Base-by-base conservation (phyloP, 768 basidiomycete genomes). In the Gymnopilus dilepis region DNA sequence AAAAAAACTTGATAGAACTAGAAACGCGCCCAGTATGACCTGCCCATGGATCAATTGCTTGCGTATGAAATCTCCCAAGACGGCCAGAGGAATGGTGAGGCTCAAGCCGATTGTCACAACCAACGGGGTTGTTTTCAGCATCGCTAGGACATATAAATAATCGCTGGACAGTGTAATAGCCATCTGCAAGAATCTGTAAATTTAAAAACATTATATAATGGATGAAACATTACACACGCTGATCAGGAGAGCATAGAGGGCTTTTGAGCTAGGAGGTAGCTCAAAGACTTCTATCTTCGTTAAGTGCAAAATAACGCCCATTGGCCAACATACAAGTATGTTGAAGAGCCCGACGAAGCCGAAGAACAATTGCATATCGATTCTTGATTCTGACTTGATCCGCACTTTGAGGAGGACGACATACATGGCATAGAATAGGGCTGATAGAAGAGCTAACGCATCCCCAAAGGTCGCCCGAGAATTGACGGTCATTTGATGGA, bases 101-200 rank as follows among this genome's bases (percentile, higher is more conserved):
- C 91, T 94, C 8, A 99, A 82, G 26, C 97, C 97, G 57, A 98
- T 81, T 0, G 97, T 99, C 17, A 92, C 96, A 19, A 97, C 93
- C 12, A 96, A 78, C 0, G 96, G 96, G 1, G 95, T 95, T 6
- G 97, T 99, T 78, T 96, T 97, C 64, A 99, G 86, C 95, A 98
- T 97, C 2, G 95, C 91, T 19, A 94, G 70, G 28, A 94, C 87
- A 71, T 94, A 94, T 47, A 95, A 71, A 70, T 90, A 97, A 75
- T 97, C 95, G 61, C 91, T 92, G 8, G 85, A 86, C 31, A 92
- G 75, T 0, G 93, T 94, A 68, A 96, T 93, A 31, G 78, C 76
- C 91, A 94, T 95, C 89, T 97, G 64, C 3, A 13, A 42, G 28
- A 42, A 26, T 51, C n/a, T n/a, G 31, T 13, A 26, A 50, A 55